These are phyloP conservation scores for Platanthera guangdongensis DNA, from an alignment of 106 monocot genomes.

Conservation along the genomic window DNA sequence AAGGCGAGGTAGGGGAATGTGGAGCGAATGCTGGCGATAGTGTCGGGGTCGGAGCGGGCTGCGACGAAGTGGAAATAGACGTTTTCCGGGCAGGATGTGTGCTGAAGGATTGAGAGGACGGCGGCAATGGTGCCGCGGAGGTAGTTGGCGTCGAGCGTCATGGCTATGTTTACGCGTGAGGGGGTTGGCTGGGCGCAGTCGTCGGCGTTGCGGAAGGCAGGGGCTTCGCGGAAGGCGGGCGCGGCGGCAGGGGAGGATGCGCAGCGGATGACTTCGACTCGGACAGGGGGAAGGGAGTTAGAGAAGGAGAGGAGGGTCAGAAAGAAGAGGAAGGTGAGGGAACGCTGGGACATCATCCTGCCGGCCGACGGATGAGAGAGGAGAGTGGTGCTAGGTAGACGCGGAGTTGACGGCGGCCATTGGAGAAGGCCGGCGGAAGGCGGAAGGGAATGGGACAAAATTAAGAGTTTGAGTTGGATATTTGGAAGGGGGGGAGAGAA, in stretches of 20 bases:
- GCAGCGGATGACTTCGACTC: conserved; percentile 7
- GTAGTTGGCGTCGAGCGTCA: conserved; percentile 74
- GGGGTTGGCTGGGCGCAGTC: conserved; percentile 21
- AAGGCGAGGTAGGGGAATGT: conserved; percentile 63
- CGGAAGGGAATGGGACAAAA: neutral
- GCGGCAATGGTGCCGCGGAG: conserved; percentile 65
- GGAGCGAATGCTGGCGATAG: conserved; percentile 22
- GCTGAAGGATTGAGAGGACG: conserved; percentile 46
- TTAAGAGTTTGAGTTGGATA: neutral
- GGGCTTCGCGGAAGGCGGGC: conserved; percentile 42
- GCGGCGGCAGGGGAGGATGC: neutral
- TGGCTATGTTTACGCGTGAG: conserved; percentile 47
- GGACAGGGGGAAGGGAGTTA: neutral
- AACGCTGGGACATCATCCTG: neutral
- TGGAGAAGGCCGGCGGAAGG: neutral
- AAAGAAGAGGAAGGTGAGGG: neutral
- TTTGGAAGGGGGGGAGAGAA: neutral
- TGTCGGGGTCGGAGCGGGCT: conserved; percentile 13
- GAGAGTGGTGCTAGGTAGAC: neutral
- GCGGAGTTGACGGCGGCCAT: neutral
- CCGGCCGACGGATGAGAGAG: neutral
- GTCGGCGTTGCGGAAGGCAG: conserved; percentile 62
- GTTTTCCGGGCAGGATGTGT: conserved; percentile 54
- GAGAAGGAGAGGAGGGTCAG: neutral
- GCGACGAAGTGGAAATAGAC: conserved; percentile 51